Base-by-base conservation (phyloP, 192 early-diverging fungal species). In the Pilobolus umbonatus region DNA sequence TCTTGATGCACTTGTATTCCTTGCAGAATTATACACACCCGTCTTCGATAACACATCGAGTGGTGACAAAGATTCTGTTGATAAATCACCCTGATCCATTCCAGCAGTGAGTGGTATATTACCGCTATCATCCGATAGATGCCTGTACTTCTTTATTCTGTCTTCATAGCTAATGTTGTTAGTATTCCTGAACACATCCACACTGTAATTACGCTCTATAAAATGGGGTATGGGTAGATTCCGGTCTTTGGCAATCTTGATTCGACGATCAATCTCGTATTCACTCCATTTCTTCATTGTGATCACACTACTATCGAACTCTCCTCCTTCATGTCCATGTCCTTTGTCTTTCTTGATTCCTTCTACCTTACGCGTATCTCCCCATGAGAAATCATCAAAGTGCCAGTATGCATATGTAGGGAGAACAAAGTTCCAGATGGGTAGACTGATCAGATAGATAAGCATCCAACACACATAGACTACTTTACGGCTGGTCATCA, bases 301-400 rank as follows among this genome's bases (percentile, higher is more conserved):
- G 29, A 92, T 88, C 66, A 84, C 73, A 39, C 77, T 81, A 29
- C 80, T 83, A 43, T 89, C 88, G 64, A 88, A 92, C 62, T 88
- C 85, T 45, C 88, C 90, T 26, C 83, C 73, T 31, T 82, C 81
- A 49, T 89, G 86, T 26, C 77, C 76, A 15, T 72, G 78, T 28
- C 84, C 81, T 21, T 39, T 49, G 11, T 47, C 58, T 22, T 36
- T 40, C 42, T 59, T 19, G 15, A 9, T 52, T 39, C 85, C 87
- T 42, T 79, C 72, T 5, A 87, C 83, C 64, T 76, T 76, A 36
- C 90, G 78, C 1, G 90, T 92, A 64, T 88, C 74, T 55, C 90
- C 90, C 90, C 90, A 92, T 26, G 84, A 83, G 56, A 92, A 92
- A 47, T 92, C 88, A 57, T 92, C 90, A 79, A 92, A 90, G 70